Evolutionary conservation across 768 basidiomycete species (phyloP).

Genomic region (Kondoa subrosea): DNA sequence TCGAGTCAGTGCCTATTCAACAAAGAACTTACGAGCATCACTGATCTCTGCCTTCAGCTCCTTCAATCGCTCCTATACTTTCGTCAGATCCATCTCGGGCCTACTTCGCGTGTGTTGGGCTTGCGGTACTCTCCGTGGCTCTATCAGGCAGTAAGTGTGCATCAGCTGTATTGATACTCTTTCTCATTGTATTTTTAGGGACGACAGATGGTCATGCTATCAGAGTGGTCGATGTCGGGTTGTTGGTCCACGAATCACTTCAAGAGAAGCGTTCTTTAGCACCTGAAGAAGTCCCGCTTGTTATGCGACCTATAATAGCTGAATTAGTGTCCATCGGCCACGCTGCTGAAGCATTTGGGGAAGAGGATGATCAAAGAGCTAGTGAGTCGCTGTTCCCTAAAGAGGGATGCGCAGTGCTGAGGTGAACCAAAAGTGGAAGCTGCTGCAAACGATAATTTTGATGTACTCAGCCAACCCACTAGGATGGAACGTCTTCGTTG

Average conservation of each 20-base stretch:
- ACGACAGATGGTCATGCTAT: not conserved
- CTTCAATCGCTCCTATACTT: not conserved
- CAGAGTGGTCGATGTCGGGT: not conserved
- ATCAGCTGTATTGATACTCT: not conserved
- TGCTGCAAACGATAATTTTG: not conserved
- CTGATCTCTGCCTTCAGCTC: not conserved
- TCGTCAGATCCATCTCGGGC: not conserved
- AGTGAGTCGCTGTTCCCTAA: not conserved
- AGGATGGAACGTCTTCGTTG: not conserved
- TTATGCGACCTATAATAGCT: not conserved
- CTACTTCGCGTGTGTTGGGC: constrained; percentile 2
- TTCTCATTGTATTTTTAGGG: not conserved
- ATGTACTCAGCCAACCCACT: not conserved
- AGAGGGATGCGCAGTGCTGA: not conserved
- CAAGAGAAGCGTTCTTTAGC: not conserved
- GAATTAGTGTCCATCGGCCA: not conserved
- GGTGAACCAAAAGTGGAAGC: not conserved
- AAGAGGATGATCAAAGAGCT: constrained; percentile 2
- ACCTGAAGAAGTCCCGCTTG: not conserved
- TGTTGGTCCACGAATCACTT: not conserved
- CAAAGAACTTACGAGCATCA: not conserved
- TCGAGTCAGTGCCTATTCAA: not conserved
- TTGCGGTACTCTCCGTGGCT: not conserved
- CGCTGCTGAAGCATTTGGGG: not conserved
- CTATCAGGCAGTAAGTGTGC: not conserved